Percentiles rank a stretch among this genome's conserved stretches.
Conservation (phyloP, 176 grass and related monocot species). For the Zoysia japonica region DNA sequence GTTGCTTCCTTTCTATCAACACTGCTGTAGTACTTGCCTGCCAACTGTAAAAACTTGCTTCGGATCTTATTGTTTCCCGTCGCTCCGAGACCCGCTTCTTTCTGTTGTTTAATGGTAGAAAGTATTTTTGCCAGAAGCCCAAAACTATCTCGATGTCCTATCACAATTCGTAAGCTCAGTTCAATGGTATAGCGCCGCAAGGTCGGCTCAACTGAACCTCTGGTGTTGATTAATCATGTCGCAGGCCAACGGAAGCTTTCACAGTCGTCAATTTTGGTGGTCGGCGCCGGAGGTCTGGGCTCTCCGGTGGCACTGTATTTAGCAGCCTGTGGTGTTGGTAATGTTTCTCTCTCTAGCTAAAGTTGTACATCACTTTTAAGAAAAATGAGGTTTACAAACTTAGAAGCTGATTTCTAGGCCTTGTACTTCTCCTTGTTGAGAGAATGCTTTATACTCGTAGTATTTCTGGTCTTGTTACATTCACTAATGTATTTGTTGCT, state of each 20-base stretch:
- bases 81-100: neutral
- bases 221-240: conserved; percentile 5
- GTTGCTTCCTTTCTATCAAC: neutral
- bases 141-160: neutral
- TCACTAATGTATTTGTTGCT: conserved; percentile 6
- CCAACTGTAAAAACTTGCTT: neutral
- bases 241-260: conserved; percentile 76
- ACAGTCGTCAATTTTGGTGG: conserved; percentile 74
- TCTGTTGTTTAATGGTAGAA: neutral
- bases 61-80: neutral
- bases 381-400: neutral
- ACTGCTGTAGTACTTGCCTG: neutral
- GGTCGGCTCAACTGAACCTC: neutral
- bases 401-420: neutral
- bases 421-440: neutral
- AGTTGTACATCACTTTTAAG: neutral
- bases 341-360: conserved; percentile 25
- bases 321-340: conserved; percentile 88
- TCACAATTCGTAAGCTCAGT: neutral
- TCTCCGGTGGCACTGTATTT: conserved; percentile 86
- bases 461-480: neutral
- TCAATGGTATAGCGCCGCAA: neutral
- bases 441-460: neutral
- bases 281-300: conserved; percentile 87
- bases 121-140: too few species aligned